Base-by-base conservation (phyloP, 1,284 basidiomycete species). In the Sanghuangporus baumii region DNA sequence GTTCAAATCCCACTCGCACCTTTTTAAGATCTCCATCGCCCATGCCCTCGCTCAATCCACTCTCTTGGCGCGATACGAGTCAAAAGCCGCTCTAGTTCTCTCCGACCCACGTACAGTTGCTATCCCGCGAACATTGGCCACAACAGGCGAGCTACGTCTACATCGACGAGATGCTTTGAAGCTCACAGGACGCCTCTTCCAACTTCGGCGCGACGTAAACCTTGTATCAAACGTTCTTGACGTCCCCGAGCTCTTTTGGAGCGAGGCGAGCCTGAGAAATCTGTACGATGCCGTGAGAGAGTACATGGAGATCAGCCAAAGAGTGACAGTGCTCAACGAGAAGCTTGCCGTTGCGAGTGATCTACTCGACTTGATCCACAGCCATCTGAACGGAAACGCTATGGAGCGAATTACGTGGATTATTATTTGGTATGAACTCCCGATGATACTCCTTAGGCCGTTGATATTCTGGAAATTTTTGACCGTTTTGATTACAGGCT, bases 331-430 rank as follows among this genome's bases (percentile, higher is more conserved):
- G 20, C 75, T 98, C 67, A 97, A 97, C 71, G 95, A 97, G 73
- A 89, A 93, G 65, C 76, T 97, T 50, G 86, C 86, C 0, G 91
- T 96, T 2, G 93, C 92, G 6, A 93, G 91, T 69, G 94, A 93
- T 76, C 82, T 96, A 73, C 89, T 93, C 70, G 91, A 93, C 67
- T 92, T 93, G 59, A 96, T 98, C 67, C 96, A 97, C 71, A 94
- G 96, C 69, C 94, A 97, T 71, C 76, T 97, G 59, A 96, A 95
- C 71, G 92, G 91, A 69, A 87, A 85, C 55, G 93, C 93, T 8
- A 96, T 96, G 90, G 87, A 94, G 69, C 80, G 92, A n/a, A 93
- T 96, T 69, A 95, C 93, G 3, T 94, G 93, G 93, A 93, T 96
- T 67, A 87, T 98, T 66, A 98, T 98, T 69, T 96, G 93, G 90